phyloP scores from a whole-genome alignment of 2,329 filamentous ascomycete species.

The Xylaria sp. region DNA sequence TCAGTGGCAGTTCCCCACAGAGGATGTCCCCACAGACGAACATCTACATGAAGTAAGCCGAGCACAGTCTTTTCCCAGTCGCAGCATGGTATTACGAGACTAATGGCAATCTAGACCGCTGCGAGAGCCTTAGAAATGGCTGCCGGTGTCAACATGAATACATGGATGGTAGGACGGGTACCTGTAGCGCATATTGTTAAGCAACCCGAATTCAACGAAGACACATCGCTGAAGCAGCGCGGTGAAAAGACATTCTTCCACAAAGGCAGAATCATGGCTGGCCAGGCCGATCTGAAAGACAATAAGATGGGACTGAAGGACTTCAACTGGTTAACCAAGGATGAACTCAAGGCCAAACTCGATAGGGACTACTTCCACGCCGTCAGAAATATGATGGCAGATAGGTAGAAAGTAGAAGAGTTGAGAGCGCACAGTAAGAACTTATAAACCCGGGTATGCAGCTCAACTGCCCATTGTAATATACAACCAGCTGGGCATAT shows the following conservation, averaged over 20 bases:
- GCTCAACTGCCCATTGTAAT: slow-evolving; percentile 21
- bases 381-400: slow-evolving; percentile 85
- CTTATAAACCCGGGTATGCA: slow-evolving; percentile 18
- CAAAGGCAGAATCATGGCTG: slow-evolving; percentile 95
- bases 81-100: slow-evolving; percentile 3
- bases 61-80: background rate
- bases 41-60: slow-evolving; percentile 81
- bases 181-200: slow-evolving; percentile 83
- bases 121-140: slow-evolving; percentile 80
- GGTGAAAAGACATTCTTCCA: slow-evolving; percentile 94
- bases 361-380: slow-evolving; percentile 75
- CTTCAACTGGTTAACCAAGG: slow-evolving; percentile 92
- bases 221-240: slow-evolving; percentile 56
- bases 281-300: slow-evolving; percentile 82
- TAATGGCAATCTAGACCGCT: slow-evolving; percentile 71
- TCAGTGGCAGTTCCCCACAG: slow-evolving; percentile 84
- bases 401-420: slow-evolving; percentile 64
- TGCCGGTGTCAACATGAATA: slow-evolving; percentile 96
- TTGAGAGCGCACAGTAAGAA: background rate
- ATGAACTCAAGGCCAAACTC: slow-evolving; percentile 80
- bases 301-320: slow-evolving; percentile 80
- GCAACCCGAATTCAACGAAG: slow-evolving; percentile 60
- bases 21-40: slow-evolving; percentile 75
- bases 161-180: slow-evolving; percentile 92
- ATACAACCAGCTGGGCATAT: slow-evolving; percentile 19